These are phyloP conservation scores for Calamus simplicifolius DNA, from an alignment of 176 grass and related monocot genomes.

Conservation along the genomic window DNA sequence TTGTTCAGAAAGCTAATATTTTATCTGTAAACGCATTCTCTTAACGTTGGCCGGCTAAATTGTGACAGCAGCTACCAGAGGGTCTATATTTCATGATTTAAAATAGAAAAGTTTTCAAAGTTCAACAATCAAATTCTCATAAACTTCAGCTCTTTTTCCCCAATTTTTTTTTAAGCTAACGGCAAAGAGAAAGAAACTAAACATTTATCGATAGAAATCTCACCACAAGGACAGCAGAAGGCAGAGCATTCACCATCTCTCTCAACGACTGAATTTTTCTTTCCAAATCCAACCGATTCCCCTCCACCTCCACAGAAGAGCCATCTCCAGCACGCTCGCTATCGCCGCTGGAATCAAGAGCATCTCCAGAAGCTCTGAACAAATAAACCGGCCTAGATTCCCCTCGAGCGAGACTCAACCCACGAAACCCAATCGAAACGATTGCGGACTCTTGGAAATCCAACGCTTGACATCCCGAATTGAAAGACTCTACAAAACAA, in stretches of 20 bases:
- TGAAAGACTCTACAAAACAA: not conserved
- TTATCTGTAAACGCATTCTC: too few species aligned
- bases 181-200: not conserved
- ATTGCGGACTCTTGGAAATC: not conserved
- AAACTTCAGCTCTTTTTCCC: not conserved
- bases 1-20: too few species aligned
- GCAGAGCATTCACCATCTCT: slow-evolving; percentile 18
- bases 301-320: slow-evolving; percentile 3
- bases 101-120: too few species aligned
- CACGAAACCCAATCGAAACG: slow-evolving; percentile 10
- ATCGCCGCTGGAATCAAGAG: slow-evolving; percentile 18
- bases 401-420: slow-evolving; percentile 4
- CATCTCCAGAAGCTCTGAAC: slow-evolving; percentile 15
- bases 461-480: not conserved
- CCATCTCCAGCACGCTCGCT: not conserved
- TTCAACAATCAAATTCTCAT: too few species aligned
- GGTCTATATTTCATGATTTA: too few species aligned
- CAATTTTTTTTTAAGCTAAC: not conserved
- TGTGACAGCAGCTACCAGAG: too few species aligned
- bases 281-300: slow-evolving; percentile 19
- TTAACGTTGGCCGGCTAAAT: too few species aligned
- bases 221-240: slow-evolving; percentile 14
- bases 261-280: slow-evolving; percentile 8
- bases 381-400: slow-evolving; percentile 2
- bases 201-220: slow-evolving; percentile 1